Percentiles rank a stretch among this genome's conserved stretches.
These are phyloP conservation scores for Colletotrichum liriopes DNA, from an alignment of 2,329 filamentous ascomycete genomes.

Conservation along the genomic window DNA sequence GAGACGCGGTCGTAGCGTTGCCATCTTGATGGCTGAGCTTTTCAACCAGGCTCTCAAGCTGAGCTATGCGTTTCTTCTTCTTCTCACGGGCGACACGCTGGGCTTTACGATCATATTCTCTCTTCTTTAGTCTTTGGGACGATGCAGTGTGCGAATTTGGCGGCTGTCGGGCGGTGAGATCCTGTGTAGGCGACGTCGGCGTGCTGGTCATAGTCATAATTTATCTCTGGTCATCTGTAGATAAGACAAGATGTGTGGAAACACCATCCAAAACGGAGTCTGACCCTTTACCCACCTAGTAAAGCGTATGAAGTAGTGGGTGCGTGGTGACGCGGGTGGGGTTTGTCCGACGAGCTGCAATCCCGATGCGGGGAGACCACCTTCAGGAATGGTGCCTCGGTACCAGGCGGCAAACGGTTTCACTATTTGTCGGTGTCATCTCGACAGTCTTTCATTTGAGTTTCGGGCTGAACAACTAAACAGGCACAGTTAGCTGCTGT, in stretches of 20 bases:
- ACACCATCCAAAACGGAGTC: background rate
- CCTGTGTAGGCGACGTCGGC: background rate
- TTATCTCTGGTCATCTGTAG: background rate
- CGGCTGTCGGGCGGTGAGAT: background rate
- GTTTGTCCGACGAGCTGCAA: background rate
- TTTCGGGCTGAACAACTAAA: no score
- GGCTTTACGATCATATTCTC: slow-evolving; percentile 52
- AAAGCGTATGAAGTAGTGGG: background rate
- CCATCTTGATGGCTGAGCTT: slow-evolving; percentile 46
- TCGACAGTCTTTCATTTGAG: background rate
- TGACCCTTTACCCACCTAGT: background rate
- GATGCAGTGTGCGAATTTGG: slow-evolving; percentile 5
- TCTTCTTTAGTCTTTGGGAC: slow-evolving; percentile 47
- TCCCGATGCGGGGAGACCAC: slow-evolving; percentile 1
- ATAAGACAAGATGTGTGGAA: background rate
- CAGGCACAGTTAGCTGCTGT: no score
- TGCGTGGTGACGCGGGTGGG: slow-evolving; percentile 1
- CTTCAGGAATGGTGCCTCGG: background rate
- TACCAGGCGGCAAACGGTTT: background rate
- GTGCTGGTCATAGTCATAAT: background rate
- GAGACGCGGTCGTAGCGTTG: slow-evolving; percentile 44
- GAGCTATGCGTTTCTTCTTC: slow-evolving; percentile 50
- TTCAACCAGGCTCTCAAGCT: slow-evolving; percentile 49
- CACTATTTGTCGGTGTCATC: background rate
- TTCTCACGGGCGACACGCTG: slow-evolving; percentile 51